phyloP scores from a whole-genome alignment of 352 stramenopile genomes.

The Elongisporangium undulatum region DNA sequence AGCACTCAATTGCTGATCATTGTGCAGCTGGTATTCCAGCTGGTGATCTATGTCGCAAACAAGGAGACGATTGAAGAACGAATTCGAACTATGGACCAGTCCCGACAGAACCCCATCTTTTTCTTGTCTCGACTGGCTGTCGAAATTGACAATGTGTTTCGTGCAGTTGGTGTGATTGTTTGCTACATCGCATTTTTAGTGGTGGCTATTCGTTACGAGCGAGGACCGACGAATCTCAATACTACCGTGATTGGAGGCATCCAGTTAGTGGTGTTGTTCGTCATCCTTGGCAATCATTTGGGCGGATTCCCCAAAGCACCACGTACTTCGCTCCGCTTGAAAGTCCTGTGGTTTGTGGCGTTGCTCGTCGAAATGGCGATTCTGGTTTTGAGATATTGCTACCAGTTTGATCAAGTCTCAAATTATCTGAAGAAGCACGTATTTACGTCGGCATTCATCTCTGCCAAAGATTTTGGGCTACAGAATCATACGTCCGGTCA shows the following conservation, averaged over 20 bases:
- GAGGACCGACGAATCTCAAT: constrained; percentile 36
- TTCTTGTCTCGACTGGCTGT: constrained; percentile 68
- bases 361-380: constrained; percentile 66
- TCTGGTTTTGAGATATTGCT: constrained; percentile 68
- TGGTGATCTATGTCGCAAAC: constrained; percentile 81
- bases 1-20: constrained; percentile 82
- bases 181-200: constrained; percentile 75
- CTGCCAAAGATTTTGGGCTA: constrained; percentile 66
- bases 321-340: constrained; percentile 62
- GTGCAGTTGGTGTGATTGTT: constrained; percentile 49
- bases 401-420: constrained; percentile 74
- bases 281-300: constrained; percentile 70
- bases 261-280: constrained; percentile 58
- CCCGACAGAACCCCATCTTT: constrained; percentile 67
- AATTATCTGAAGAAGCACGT: constrained; percentile 55
- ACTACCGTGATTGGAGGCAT: constrained; percentile 63
- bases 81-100: constrained; percentile 48
- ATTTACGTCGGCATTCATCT: constrained; percentile 73
- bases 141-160: constrained; percentile 77
- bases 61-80: constrained; percentile 65
- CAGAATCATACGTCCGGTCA: constrained; percentile 56
- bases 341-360: constrained; percentile 75
- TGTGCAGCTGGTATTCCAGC: constrained; percentile 78
- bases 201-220: constrained; percentile 62
- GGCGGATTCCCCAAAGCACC: constrained; percentile 56